Evolutionary conservation across 2,329 filamentous ascomycete genomes (phyloP).

Genomic region (Colletotrichum nymphaeae): DNA sequence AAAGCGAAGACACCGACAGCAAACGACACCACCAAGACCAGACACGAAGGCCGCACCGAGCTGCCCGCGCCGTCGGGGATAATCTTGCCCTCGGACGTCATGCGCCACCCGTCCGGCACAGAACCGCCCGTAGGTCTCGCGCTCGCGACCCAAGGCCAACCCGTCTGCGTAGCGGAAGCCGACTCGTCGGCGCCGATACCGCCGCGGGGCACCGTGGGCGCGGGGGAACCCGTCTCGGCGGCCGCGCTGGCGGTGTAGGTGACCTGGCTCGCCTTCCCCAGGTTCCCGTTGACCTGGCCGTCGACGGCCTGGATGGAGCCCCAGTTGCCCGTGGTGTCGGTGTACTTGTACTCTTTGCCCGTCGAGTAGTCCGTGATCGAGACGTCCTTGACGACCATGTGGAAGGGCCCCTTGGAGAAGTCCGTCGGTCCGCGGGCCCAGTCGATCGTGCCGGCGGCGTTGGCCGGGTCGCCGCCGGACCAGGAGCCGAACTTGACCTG

Average conservation of each 20-base stretch:
- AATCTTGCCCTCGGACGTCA: constrained; percentile 83
- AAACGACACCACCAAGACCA: constrained; percentile 42
- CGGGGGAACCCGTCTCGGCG: constrained; percentile 70
- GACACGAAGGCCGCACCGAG: constrained; percentile 38
- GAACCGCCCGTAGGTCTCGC: constrained; percentile 63
- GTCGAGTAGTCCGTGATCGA: constrained; percentile 92
- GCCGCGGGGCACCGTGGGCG: constrained; percentile 76
- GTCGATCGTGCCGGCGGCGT: constrained; percentile 82
- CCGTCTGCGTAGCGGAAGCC: constrained; percentile 66
- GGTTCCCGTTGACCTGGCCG: constrained; percentile 79
- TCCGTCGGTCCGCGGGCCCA: constrained; percentile 92
- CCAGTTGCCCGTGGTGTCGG: constrained; percentile 82
- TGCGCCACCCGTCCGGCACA: constrained; percentile 84
- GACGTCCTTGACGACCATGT: constrained; percentile 84
- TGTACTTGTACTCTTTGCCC: constrained; percentile 85
- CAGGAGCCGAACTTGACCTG: constrained; percentile 92
- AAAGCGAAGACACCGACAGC: constrained; percentile 37
- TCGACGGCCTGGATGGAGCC: constrained; percentile 84
- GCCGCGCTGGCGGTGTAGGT: constrained; percentile 69
- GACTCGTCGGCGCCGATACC: constrained; percentile 70
- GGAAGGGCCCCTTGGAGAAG: constrained; percentile 85
- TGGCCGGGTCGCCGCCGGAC: constrained; percentile 88
- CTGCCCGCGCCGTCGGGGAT: constrained; percentile 73
- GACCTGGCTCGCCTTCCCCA: constrained; percentile 63
- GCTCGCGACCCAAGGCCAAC: constrained; percentile 75